Evolutionary conservation across 2,329 filamentous ascomycete genomes (phyloP), one percentile per base, ranked within the genome.

Genomic region (Incumbomyces delicatus): DNA sequence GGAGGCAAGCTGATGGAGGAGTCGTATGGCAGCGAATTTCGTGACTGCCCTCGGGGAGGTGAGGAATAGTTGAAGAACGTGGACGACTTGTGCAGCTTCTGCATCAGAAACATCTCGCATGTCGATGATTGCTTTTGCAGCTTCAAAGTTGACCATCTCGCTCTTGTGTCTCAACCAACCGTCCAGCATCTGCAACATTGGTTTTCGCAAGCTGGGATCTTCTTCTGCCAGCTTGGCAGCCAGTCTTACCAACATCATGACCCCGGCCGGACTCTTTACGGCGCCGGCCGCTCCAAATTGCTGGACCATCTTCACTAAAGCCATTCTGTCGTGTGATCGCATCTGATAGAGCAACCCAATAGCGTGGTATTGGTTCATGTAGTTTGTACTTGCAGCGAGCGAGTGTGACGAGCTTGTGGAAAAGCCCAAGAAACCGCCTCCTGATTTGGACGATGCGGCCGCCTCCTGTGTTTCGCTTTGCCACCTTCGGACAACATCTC

Each of bases 301-400:
- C 71, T 98, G 92, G n/a, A 98, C 90, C 92, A 98, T 96, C 77
- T 98, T 98, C 51, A 96, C 90, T 58, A 98, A 71, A 17, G 92
- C 89, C 92, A 98, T 98, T 60, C 92, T 81, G 66, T 98, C 92
- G 66, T 95, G 89, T 60, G 85, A 85, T 61, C 92, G 85, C 87
- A 96, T 96, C 70, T 96, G 90, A 67, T 96, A 98, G 37, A 98
- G 71, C 46, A 98, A 78, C 53, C 92, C 92, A 70, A 98, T 95
- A 53, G 92, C 92, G 66, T 98, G 92, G 67, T 98, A 98, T 66
- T 98, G 92, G 48, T 87, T 85, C 88, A 96, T 96, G 62, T 86
- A 94, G 57, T 92, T 96, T 61, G 88, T 90, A 70, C 89, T 89
- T 53, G 75, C 71, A 49, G 76, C 72, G 50, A 92, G 78, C n/a